Evolutionary conservation across 2,329 filamentous ascomycete species (phyloP).

Genomic region (Cladophialophora carrionii): DNA sequence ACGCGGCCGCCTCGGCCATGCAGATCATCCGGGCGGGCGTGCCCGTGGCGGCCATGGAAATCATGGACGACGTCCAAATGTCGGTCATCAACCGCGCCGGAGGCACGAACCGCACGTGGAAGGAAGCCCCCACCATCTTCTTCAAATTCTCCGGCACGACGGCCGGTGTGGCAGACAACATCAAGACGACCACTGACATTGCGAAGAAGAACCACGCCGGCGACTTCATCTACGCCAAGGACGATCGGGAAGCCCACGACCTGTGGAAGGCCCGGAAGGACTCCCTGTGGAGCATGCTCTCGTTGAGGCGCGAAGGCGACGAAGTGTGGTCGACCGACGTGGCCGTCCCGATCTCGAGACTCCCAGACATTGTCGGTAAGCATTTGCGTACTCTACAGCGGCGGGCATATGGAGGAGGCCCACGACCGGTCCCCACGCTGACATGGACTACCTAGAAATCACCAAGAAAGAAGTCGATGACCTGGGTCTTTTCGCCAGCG

Average conservation of each 20-base stretch:
- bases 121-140: conserved; percentile 74
- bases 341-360: conserved; percentile 73
- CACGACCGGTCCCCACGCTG: background rate
- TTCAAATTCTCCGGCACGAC: conserved; percentile 76
- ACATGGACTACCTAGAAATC: conserved; percentile 59
- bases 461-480: conserved; percentile 89
- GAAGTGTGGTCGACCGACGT: conserved; percentile 86
- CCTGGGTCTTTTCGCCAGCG: conserved; percentile 81
- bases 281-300: conserved; percentile 78
- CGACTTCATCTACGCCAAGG: conserved; percentile 75
- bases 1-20: conserved; percentile 74
- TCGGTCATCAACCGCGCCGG: conserved; percentile 75
- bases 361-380: conserved; percentile 64
- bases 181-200: conserved; percentile 66
- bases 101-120: conserved; percentile 65
- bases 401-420: background rate
- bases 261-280: conserved; percentile 85
- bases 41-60: conserved; percentile 76
- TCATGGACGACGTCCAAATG: conserved; percentile 91
- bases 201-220: conserved; percentile 66
- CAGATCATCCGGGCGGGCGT: conserved; percentile 75
- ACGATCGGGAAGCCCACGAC: conserved; percentile 70
- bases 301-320: conserved; percentile 62
- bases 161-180: conserved; percentile 74
- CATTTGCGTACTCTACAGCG: background rate